Evolutionary conservation across 73 alveolate genomes (phyloP), one percentile per base, ranked within the genome.

Genomic region (Loxodes magnus): DNA sequence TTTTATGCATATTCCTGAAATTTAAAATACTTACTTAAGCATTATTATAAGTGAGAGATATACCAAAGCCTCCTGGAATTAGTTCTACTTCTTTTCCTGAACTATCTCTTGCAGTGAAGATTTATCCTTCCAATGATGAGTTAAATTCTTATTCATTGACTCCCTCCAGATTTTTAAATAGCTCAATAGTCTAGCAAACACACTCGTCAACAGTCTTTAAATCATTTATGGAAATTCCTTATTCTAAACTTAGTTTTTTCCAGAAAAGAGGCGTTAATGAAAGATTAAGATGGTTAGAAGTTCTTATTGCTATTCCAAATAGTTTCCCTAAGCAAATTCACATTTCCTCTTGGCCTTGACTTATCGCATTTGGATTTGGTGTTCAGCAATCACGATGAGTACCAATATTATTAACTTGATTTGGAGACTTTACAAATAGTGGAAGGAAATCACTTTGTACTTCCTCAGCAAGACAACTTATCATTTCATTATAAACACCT

Each of bases 401-500:
- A 1, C 98, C 98, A 38, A 82, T 85, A 56, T 84, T 77, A 37
- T 82, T 70, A 54, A 69, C 67, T 67, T 84, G 79, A 66, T 88
- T 88, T 16, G 89, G 94, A 17, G 95, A 71, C 43, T 88, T 92
- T 49, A 88, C 84, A 43, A 88, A 67, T 30, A 88, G 64, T 19
- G 90, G 93, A 7, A 88, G 78, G 51, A 75, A 73, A 5, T 71
- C 51, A 15, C 89, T 62, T 49, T 68, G 51, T 26, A 88, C 71
- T 48, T 88, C 96, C 9, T 77, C 93, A 61, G 91, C 74, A 20
- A 87, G 46, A 31, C 84, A 64, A 15, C 94, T 74, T 26, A 88
- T 51, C 9, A 79, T 70, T 56, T 88, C 98, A 60, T 94, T 69
- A 55, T 74, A 86, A 0, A 93, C 94, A 3, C 98, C 98, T 3